These are phyloP conservation scores for Limonium bicolor DNA, from an alignment of 148 eudicot genomes.

Conservation along the genomic window DNA sequence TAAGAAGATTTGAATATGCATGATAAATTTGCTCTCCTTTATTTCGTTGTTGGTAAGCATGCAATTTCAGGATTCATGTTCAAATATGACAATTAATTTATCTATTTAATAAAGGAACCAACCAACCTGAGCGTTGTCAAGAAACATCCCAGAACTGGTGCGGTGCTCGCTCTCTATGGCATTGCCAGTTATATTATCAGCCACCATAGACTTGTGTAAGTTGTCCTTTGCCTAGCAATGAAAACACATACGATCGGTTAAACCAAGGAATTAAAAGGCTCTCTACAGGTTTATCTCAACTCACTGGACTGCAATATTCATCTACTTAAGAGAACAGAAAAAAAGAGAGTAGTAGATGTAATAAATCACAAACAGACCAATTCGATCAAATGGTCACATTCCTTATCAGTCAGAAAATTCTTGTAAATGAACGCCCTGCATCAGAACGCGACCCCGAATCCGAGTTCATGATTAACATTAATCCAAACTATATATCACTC, in stretches of 20 bases:
- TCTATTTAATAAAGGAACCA: too few relatives aligned
- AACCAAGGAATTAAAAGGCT: too few relatives aligned
- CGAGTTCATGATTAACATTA: background rate
- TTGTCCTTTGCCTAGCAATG: conserved; percentile 73
- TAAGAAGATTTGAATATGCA: too few relatives aligned
- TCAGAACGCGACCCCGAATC: background rate
- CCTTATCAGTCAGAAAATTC: conserved; percentile 53
- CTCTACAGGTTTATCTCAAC: too few relatives aligned
- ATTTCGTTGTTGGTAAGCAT: too few relatives aligned
- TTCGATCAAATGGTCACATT: conserved; percentile 78
- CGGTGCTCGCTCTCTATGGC: conserved; percentile 58
- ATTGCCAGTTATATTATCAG: conserved; percentile 71
- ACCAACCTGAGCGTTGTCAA: conserved; percentile 50
- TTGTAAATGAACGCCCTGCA: conserved; percentile 66
- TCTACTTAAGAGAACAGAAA: too few relatives aligned
- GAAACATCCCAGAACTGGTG: conserved; percentile 90
- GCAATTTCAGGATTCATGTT: too few relatives aligned
- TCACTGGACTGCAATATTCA: too few relatives aligned
- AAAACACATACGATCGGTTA: too few relatives aligned
- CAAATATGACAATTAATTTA: too few relatives aligned
- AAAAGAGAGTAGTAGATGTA: background rate
- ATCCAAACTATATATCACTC: too few relatives aligned
- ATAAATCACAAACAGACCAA: conserved; percentile 32
- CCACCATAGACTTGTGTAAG: conserved; percentile 79
- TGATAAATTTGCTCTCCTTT: too few relatives aligned